phyloP scores from a whole-genome alignment of 2,329 filamentous ascomycete genomes.

The Calonectria leucothoes region DNA sequence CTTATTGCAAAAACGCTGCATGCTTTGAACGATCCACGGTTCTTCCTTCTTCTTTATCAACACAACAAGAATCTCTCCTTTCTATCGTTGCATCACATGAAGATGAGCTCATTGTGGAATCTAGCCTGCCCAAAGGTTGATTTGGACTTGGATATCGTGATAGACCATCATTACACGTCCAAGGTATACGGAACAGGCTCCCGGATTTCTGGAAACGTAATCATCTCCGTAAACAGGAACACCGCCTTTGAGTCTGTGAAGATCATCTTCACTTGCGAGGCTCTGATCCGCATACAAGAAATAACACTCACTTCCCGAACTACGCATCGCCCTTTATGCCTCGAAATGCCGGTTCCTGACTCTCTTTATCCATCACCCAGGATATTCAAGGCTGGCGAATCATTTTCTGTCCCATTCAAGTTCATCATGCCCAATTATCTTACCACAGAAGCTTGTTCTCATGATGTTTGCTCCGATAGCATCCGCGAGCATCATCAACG shows the following conservation, averaged over 20 bases:
- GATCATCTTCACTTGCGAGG: not conserved
- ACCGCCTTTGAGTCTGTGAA: not conserved
- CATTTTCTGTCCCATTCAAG: not conserved
- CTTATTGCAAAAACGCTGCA: not conserved
- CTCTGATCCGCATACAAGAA: not conserved
- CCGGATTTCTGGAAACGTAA: not conserved
- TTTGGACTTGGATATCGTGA: not conserved
- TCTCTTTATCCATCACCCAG: not conserved
- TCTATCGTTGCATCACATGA: too few species aligned
- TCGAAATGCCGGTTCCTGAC: not conserved
- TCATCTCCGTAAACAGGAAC: not conserved
- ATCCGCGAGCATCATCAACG: not conserved
- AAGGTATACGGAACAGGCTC: not conserved
- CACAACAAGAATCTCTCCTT: not conserved
- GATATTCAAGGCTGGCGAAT: not conserved
- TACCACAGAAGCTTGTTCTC: not conserved
- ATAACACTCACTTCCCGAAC: not conserved
- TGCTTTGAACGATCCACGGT: not conserved
- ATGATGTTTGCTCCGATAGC: not conserved
- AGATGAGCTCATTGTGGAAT: not conserved
- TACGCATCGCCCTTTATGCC: not conserved
- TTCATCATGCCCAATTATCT: not conserved
- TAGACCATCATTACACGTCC: not conserved
- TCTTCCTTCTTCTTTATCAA: not conserved
- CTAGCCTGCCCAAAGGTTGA: not conserved